Evolutionary conservation across 805 yeast species (phyloP).

Genomic region (Metschnikowia sp.): DNA sequence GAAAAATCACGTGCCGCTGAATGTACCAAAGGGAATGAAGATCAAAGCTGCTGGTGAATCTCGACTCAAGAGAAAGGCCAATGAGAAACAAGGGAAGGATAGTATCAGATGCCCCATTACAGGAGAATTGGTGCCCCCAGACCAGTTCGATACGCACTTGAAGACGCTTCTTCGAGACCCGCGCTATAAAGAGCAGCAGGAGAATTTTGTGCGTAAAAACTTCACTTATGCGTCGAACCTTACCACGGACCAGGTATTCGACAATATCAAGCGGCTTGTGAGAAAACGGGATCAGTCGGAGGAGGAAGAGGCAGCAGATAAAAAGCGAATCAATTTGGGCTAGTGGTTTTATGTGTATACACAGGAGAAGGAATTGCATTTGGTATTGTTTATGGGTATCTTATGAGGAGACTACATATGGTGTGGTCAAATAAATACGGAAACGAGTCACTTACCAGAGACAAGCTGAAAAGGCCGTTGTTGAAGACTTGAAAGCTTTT

Average conservation of each 20-base stretch:
- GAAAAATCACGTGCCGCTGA: slow-evolving; percentile 5
- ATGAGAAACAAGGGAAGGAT: slow-evolving; percentile 11
- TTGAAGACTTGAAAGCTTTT: too few relatives aligned
- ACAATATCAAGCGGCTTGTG: slow-evolving; percentile 52
- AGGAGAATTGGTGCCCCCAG: slow-evolving; percentile 64
- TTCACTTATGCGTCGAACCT: slow-evolving; percentile 45
- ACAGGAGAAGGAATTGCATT: too few relatives aligned
- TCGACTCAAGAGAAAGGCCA: slow-evolving; percentile 36
- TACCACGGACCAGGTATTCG: slow-evolving; percentile 56
- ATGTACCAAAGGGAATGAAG: slow-evolving; percentile 51
- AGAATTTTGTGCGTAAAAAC: slow-evolving; percentile 56
- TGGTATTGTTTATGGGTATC: too few relatives aligned
- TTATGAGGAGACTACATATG: too few relatives aligned
- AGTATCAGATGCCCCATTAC: slow-evolving; percentile 77
- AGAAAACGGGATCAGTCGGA: slow-evolving; percentile 22
- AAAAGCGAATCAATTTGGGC: slow-evolving; percentile 5
- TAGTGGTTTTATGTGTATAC: too few relatives aligned
- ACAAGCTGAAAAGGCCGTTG: too few relatives aligned
- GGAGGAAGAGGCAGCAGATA: slow-evolving; percentile 10
- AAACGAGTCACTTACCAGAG: too few relatives aligned
- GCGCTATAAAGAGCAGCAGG: slow-evolving; percentile 65
- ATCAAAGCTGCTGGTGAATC: slow-evolving; percentile 71
- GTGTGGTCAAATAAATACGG: too few relatives aligned
- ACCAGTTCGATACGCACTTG: slow-evolving; percentile 68
- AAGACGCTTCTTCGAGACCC: slow-evolving; percentile 73